Evolutionary conservation across 2,329 filamentous ascomycete genomes (phyloP), one percentile per base, ranked within the genome.

Genomic region (Zymoseptoria ardabiliae): DNA sequence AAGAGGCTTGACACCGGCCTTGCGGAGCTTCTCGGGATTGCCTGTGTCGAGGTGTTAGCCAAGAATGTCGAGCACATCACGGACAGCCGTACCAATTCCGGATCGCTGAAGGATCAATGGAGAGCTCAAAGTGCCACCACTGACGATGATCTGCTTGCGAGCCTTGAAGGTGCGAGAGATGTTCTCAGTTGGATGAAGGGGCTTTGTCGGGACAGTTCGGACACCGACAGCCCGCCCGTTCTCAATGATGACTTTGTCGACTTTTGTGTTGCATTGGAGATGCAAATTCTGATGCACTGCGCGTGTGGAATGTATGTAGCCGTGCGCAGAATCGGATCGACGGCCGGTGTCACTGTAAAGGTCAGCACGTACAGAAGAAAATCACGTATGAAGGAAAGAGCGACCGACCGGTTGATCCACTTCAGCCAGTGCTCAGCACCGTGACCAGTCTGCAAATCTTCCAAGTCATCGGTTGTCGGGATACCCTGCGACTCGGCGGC

Each of bases 391-490:
- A 41, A 7, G 30, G 2, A 49, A 50, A 56, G 77, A 75, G 53
- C 23, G 53, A 55, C 53, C 13, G 11, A 55, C 8, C 78, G 82
- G 69, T 92, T 91, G 74, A 92, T 91, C 89, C 89, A 92, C 75
- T 92, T 91, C 58, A 92, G 77, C 89, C 89, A 92, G 65, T 91
- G 88, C 75, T 91, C 88, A 52, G 88, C 89, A 63, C 89, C 89
- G 52, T 82, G 79, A 51, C 76, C 86, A 1, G 86, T 89, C 25
- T 76, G 77, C 56, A 91, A 76, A 68, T 92, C 89, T 71, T 92
- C 85, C n/a, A 70, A 64, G 70, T 92, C 89, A 70, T 92, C 88
- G 11, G 89, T 89, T 11, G 84, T 79, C 0, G 85, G 89, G 60
- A 91, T 90, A 20, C 85, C 88, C 70, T 90, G 88, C 0, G 85